A percentile compares a stretch with the other conserved stretches of the same genome.
These are phyloP conservation scores for Pseudoscleropodium purum DNA, from an alignment of 225 moss, liverwort and hornwort genomes.

Conservation along the genomic window DNA sequence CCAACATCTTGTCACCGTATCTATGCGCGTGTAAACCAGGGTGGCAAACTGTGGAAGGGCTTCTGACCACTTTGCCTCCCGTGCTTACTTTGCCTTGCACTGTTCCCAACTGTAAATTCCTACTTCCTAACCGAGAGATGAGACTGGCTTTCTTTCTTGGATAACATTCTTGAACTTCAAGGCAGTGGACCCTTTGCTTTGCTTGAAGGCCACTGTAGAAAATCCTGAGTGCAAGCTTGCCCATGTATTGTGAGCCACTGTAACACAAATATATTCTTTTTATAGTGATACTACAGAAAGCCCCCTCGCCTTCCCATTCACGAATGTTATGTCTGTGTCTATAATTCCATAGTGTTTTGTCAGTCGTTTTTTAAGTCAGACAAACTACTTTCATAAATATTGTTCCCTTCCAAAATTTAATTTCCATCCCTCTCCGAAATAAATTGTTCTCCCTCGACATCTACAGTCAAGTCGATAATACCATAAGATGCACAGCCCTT, in stretches of 20 bases:
- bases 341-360: background rate
- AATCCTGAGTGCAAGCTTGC: background rate
- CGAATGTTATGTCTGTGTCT: background rate
- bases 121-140: background rate
- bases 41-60: slow-evolving; percentile 40
- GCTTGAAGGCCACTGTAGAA: background rate
- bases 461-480: background rate
- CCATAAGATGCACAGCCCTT: background rate
- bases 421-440: background rate
- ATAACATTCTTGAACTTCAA: background rate
- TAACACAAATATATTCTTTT: background rate
- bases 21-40: slow-evolving; percentile 35
- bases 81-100: slow-evolving; percentile 49
- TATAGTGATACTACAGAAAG: background rate
- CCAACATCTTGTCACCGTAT: slow-evolving; percentile 61
- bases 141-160: background rate
- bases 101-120: slow-evolving; percentile 38
- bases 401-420: background rate
- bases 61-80: slow-evolving; percentile 19
- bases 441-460: background rate
- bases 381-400: too few relatives aligned
- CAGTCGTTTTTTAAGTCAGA: too few relatives aligned
- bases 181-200: background rate
- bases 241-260: background rate
- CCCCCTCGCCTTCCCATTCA: background rate